Evolutionary conservation across 208 protist genomes (phyloP).

Genomic region (Porcisia deanei): DNA sequence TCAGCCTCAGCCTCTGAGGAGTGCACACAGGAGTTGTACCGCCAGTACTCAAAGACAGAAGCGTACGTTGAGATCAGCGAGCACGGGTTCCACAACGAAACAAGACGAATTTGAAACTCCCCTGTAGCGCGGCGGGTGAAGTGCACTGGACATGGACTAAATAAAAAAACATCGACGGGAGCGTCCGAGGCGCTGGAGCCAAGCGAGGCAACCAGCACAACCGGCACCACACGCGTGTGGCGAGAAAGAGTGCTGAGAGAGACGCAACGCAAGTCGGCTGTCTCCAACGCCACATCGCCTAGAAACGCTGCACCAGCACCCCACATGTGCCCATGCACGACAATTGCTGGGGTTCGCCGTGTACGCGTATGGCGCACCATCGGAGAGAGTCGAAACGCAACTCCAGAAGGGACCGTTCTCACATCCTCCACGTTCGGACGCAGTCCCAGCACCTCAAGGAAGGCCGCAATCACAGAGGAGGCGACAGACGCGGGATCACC

Average conservation of each 20-base stretch:
- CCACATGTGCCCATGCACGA: conserved; percentile 72
- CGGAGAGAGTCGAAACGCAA: conserved; percentile 5
- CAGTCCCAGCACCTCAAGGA: not conserved
- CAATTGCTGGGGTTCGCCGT: conserved; percentile 5
- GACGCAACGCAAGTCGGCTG: not conserved
- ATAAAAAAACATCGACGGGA: conserved; percentile 17
- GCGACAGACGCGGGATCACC: not conserved
- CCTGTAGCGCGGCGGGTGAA: conserved; percentile 17
- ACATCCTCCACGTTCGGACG: conserved; percentile 1
- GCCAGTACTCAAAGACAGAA: conserved; percentile 69
- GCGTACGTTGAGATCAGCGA: conserved; percentile 2
- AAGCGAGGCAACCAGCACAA: conserved; percentile 14
- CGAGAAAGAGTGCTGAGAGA: conserved; percentile 21
- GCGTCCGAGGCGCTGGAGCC: not conserved
- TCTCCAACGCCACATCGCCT: not conserved
- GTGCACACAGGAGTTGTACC: not conserved
- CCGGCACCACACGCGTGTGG: conserved; percentile 25
- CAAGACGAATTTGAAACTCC: conserved; percentile 31
- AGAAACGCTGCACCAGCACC: conserved; percentile 11
- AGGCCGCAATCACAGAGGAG: not conserved
- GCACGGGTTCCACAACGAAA: conserved; percentile 69
- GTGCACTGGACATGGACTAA: conserved; percentile 37
- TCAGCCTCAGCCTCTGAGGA: not conserved
- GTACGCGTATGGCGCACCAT: not conserved
- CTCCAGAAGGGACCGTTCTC: not conserved